Evolutionary conservation across 345 rosid genomes (phyloP).

Genomic region (Populus deltoides): DNA sequence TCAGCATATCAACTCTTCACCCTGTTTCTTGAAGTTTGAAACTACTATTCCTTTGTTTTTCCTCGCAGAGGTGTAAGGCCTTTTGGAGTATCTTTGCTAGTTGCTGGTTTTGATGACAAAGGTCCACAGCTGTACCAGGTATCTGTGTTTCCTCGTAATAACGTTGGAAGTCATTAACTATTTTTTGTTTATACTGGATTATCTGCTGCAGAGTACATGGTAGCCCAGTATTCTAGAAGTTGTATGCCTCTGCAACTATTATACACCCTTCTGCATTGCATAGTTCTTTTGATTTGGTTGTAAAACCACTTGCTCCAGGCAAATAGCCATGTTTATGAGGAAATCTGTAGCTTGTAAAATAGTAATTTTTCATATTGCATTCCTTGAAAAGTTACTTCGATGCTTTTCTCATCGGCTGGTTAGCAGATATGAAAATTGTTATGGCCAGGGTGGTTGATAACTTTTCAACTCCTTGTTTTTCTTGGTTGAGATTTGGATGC

Average conservation of each 20-base stretch:
- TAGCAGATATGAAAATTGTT: no score
- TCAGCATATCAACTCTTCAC: not conserved
- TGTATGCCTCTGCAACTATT: not conserved
- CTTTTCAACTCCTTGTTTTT: not conserved
- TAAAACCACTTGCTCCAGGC: no score
- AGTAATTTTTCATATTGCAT: no score
- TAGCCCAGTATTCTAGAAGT: not conserved
- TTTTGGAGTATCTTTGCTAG: conserved; percentile 88
- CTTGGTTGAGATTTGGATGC: not conserved
- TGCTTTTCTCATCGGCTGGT: no score
- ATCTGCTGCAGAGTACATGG: not conserved
- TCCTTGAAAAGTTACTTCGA: no score
- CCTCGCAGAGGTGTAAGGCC: conserved; percentile 83
- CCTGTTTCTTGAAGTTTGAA: not conserved
- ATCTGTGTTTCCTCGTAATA: not conserved
- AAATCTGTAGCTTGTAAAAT: no score
- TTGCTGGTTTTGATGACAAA: conserved; percentile 89
- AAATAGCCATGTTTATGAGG: no score
- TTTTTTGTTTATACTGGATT: not conserved
- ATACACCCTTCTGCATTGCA: not conserved
- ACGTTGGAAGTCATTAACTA: not conserved
- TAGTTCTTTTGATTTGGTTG: no score
- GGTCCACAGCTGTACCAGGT: conserved; percentile 97
- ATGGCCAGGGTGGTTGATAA: not conserved
- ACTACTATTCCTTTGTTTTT: conserved; percentile 1